phyloP scores from a whole-genome alignment of 345 rosid genomes.

The Corymbia maculata region DNA sequence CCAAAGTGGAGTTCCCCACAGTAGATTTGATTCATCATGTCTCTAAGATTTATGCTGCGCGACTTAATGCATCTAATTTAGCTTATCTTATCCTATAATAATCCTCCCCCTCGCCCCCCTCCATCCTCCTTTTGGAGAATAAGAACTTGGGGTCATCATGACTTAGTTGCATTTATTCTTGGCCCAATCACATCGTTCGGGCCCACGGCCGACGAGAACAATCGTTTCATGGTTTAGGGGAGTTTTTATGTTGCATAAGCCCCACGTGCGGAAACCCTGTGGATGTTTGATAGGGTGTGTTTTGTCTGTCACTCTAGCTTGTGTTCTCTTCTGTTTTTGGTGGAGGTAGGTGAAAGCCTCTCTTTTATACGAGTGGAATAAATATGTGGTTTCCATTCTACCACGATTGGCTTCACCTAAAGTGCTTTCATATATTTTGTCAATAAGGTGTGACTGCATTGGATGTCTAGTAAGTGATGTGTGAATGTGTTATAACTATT shows the following conservation, averaged over 20 bases:
- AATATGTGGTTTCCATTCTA: neutral
- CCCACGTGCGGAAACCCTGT: neutral
- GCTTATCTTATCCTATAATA: neutral
- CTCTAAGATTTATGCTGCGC: neutral
- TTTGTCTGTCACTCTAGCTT: neutral
- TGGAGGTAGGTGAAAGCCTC: neutral
- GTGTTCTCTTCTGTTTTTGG: accelerated
- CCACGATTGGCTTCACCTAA: neutral
- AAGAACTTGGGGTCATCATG: neutral
- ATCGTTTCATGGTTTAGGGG: neutral
- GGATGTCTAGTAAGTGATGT: neutral
- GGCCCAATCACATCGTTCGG: neutral
- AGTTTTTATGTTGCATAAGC: neutral
- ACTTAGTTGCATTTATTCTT: neutral
- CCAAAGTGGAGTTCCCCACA: neutral
- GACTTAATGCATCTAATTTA: neutral
- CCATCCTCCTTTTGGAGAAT: neutral
- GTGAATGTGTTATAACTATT: neutral
- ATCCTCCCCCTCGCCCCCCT: neutral
- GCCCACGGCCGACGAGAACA: neutral
- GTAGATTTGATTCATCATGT: neutral
- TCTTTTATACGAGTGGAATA: neutral
- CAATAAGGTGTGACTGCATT: neutral
- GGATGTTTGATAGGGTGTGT: neutral
- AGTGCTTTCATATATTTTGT: neutral